phyloP scores from a whole-genome alignment of 768 basidiomycete genomes.

The Tricholoma flavovirens region DNA sequence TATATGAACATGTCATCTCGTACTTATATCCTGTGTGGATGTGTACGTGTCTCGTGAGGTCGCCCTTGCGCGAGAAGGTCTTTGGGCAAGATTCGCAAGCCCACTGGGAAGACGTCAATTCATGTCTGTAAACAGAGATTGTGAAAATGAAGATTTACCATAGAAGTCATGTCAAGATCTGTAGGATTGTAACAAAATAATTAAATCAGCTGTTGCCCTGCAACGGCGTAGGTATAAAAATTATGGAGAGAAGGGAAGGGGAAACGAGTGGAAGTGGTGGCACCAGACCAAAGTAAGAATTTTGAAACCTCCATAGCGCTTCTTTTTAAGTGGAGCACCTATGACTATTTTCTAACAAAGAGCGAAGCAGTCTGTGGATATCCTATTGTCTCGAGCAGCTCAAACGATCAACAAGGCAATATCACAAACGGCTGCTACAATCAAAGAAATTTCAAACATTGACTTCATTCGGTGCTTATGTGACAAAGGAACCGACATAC shows the following conservation, averaged over 20 bases:
- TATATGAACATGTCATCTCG: conserved; percentile 11
- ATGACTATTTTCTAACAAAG: conserved; percentile 12
- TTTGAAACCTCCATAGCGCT: conserved; percentile 2
- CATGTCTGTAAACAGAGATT: neutral
- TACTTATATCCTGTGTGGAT: conserved; percentile 51
- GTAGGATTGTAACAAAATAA: conserved; percentile 8
- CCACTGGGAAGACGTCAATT: conserved; percentile 21
- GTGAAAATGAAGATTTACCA: conserved; percentile 1
- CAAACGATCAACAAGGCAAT: conserved; percentile 2
- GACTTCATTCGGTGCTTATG: neutral
- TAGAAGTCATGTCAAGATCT: conserved; percentile 12
- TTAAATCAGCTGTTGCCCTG: conserved; percentile 21
- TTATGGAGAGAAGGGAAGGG: conserved; percentile 14
- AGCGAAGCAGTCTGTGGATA: conserved; percentile 4
- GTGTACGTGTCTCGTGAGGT: conserved; percentile 51
- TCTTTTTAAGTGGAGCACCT: conserved; percentile 9
- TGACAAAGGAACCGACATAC: conserved; percentile 15
- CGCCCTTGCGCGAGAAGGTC: conserved; percentile 50
- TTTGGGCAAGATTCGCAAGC: conserved; percentile 41
- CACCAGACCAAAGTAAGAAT: conserved; percentile 11
- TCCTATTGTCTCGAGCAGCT: conserved; percentile 16
- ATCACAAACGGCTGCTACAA: neutral
- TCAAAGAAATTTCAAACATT: conserved; percentile 6
- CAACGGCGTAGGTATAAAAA: conserved; percentile 18
- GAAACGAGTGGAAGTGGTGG: conserved; percentile 6